A percentile compares a stretch with the other conserved stretches of the same genome.
Conservation (phyloP, 2,329 filamentous ascomycete species). For the Sporothrix schenckii region DNA sequence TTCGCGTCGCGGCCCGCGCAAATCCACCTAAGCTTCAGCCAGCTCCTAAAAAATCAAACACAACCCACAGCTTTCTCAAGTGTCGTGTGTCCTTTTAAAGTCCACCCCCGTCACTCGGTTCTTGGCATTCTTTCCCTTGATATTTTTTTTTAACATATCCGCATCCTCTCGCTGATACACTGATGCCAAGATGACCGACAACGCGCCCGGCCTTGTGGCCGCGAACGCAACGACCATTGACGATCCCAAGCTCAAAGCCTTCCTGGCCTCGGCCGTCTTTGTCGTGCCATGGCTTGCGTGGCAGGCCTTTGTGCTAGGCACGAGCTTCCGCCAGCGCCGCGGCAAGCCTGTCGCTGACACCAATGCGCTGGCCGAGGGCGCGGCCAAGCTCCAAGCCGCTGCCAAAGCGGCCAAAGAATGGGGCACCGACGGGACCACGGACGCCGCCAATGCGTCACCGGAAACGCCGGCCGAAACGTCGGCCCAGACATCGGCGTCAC, state of each 20-base stretch:
- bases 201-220: background rate
- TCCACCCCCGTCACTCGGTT: background rate
- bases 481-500: background rate
- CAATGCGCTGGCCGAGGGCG: slow-evolving; percentile 28
- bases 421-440: background rate
- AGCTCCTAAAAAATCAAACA: slow-evolving; percentile 3
- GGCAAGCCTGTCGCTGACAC: slow-evolving; percentile 31
- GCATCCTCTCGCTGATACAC: background rate
- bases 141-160: background rate
- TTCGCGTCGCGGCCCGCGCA: slow-evolving; percentile 24
- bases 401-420: slow-evolving; percentile 27
- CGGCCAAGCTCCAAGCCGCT: slow-evolving; percentile 1
- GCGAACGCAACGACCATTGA: background rate
- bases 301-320: slow-evolving; percentile 35
- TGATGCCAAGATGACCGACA: slow-evolving; percentile 27
- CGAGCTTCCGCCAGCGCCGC: slow-evolving; percentile 33
- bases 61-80: background rate
- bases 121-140: background rate
- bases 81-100: slow-evolving; percentile 1
- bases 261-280: slow-evolving; percentile 34
- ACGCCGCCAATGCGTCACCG: background rate
- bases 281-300: slow-evolving; percentile 36
- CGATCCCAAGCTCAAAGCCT: slow-evolving; percentile 31
- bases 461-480: background rate
- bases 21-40: background rate